Evolutionary conservation across 805 yeast genomes (phyloP).

Genomic region (Ogataea glucozyma): DNA sequence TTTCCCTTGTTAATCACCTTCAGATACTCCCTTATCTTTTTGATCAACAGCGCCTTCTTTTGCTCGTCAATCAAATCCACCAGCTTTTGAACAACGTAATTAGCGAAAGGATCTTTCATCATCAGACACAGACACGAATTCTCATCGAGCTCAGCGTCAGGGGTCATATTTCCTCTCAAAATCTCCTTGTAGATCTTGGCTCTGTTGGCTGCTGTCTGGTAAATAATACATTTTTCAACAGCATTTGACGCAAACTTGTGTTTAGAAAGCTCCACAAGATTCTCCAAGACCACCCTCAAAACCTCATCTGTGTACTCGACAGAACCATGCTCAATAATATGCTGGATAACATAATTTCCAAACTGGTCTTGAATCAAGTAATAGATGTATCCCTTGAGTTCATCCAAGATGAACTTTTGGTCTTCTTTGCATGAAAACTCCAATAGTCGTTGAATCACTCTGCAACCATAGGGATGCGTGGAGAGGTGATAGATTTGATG

Average conservation of each 20-base stretch:
- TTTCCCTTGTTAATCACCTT: slow-evolving; percentile 67
- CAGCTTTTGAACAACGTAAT: slow-evolving; percentile 93
- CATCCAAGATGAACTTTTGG: slow-evolving; percentile 65
- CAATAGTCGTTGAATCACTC: slow-evolving; percentile 90
- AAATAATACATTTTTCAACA: slow-evolving; percentile 87
- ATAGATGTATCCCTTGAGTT: slow-evolving; percentile 69
- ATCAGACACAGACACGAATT: slow-evolving; percentile 75
- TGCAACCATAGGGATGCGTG: slow-evolving; percentile 95
- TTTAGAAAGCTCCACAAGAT: slow-evolving; percentile 73
- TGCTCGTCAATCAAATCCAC: slow-evolving; percentile 76
- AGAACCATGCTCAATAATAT: slow-evolving; percentile 84
- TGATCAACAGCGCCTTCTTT: slow-evolving; percentile 68
- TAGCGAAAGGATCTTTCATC: slow-evolving; percentile 98
- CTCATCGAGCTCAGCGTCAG: slow-evolving; percentile 52
- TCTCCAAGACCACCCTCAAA: slow-evolving; percentile 63
- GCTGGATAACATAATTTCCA: slow-evolving; percentile 97
- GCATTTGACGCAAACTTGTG: slow-evolving; percentile 98
- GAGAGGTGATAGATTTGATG: slow-evolving; percentile 80
- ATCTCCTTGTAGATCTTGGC: slow-evolving; percentile 65
- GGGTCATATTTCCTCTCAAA: slow-evolving; percentile 48
- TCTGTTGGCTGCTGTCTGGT: slow-evolving; percentile 66
- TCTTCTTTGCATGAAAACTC: slow-evolving; percentile 73
- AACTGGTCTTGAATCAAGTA: slow-evolving; percentile 91
- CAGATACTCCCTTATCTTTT: slow-evolving; percentile 77
- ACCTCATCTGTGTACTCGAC: slow-evolving; percentile 56